These are phyloP conservation scores for Gossypium australe DNA, from an alignment of 345 rosid genomes.

Conservation along the genomic window DNA sequence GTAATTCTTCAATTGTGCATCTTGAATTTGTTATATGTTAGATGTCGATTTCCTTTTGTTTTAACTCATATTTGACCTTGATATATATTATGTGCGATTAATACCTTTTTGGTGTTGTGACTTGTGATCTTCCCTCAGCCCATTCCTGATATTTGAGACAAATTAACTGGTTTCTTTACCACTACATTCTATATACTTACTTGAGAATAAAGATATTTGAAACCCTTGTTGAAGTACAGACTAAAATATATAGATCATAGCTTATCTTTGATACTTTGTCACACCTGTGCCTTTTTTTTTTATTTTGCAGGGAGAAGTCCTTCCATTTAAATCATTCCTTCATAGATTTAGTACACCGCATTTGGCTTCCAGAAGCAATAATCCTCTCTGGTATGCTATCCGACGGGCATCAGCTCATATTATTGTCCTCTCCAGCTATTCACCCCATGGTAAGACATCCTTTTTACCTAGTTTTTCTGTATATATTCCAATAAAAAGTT, in stretches of 20 bases:
- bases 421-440: constrained; percentile 89
- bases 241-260: constrained; percentile 1
- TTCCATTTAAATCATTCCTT: constrained; percentile 80
- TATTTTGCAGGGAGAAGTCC: constrained; percentile 54
- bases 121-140: neutral
- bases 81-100: neutral
- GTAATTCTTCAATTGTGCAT: constrained; percentile 30
- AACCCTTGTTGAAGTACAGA: neutral
- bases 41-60: neutral
- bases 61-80: neutral
- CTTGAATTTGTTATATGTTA: neutral
- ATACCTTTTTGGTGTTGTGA: neutral
- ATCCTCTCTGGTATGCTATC: constrained; percentile 85
- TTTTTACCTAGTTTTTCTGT: neutral
- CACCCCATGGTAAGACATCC: constrained; percentile 64
- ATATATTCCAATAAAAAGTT: neutral
- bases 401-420: constrained; percentile 93
- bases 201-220: neutral
- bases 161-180: neutral
- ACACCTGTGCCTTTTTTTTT: neutral
- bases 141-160: neutral
- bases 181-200: neutral
- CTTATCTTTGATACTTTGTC: constrained; percentile 2
- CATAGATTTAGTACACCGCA: constrained; percentile 79
- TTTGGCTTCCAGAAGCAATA: constrained; percentile 69